Percentiles rank a stretch among this genome's conserved stretches.
These are phyloP conservation scores for Sanghuangporus baumii DNA, from an alignment of 1,284 basidiomycete species.

Conservation along the genomic window DNA sequence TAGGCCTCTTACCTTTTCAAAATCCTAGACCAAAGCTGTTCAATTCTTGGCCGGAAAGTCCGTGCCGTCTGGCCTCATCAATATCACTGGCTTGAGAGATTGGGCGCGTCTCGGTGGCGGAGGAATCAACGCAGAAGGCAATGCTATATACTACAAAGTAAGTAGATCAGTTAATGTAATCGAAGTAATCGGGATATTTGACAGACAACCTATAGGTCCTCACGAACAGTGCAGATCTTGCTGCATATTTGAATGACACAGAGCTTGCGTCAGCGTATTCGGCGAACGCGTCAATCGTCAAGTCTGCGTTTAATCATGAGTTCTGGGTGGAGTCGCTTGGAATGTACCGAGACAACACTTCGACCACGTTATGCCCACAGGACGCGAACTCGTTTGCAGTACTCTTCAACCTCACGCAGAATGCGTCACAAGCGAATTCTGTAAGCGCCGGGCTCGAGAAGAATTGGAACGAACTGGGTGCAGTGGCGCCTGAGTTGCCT, in stretches of 20 bases:
- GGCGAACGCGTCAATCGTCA: slow-evolving; percentile 38
- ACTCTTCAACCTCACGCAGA: slow-evolving; percentile 42
- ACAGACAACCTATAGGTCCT: slow-evolving; percentile 31
- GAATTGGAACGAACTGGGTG: slow-evolving; percentile 46
- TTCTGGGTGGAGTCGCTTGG: slow-evolving; percentile 40
- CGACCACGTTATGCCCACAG: slow-evolving; percentile 40
- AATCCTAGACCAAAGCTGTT: slow-evolving; percentile 36
- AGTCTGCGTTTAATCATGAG: slow-evolving; percentile 36
- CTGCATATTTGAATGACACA: slow-evolving; percentile 33
- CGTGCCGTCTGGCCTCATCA: slow-evolving; percentile 40
- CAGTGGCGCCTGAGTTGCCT: slow-evolving; percentile 43
- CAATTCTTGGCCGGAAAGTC: slow-evolving; percentile 40
- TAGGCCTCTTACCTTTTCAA: too few relatives aligned
- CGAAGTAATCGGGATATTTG: background rate
- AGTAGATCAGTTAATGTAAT: background rate
- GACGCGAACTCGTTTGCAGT: slow-evolving; percentile 48
- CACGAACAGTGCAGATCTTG: slow-evolving; percentile 42
- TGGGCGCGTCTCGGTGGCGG: slow-evolving; percentile 45
- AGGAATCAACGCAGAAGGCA: slow-evolving; percentile 44
- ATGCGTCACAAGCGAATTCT: slow-evolving; percentile 33
- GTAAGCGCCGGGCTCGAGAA: slow-evolving; percentile 39
- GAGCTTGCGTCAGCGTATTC: slow-evolving; percentile 31
- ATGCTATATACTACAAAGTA: slow-evolving; percentile 43
- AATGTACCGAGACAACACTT: slow-evolving; percentile 42
- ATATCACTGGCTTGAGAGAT: slow-evolving; percentile 42